Percentiles rank a stretch among this genome's conserved stretches.
Evolutionary conservation across 208 protist genomes (phyloP).

Genomic region (Balamuthia mandrillaris): DNA sequence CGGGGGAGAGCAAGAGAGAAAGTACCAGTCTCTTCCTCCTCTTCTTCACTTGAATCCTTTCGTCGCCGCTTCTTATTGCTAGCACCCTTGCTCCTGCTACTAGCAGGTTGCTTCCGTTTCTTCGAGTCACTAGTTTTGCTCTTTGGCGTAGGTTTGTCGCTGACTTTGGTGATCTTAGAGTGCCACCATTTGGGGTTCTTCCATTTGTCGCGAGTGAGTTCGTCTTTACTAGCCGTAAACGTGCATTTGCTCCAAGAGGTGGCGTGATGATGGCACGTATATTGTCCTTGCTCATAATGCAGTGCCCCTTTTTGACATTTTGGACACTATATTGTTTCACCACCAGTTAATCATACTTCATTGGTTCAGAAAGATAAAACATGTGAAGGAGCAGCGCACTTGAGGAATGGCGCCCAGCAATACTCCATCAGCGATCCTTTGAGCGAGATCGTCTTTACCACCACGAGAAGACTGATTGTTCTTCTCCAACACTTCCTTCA

Average conservation of each 20-base stretch:
- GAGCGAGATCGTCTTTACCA: background rate
- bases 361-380: background rate
- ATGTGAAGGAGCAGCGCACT: background rate
- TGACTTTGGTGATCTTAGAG: background rate
- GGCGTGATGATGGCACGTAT: background rate
- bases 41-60: background rate
- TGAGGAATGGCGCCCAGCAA: constrained; percentile 11
- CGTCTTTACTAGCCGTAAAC: constrained; percentile 21
- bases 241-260: constrained; percentile 26
- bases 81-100: background rate
- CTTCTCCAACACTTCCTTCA: constrained; percentile 23
- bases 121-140: no score
- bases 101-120: background rate
- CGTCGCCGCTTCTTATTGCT: background rate
- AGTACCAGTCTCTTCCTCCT: no score
- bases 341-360: background rate
- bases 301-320: constrained; percentile 24
- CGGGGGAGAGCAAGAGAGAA: no score
- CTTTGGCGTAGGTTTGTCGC: no score
- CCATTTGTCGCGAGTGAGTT: background rate
- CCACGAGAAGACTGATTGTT: background rate
- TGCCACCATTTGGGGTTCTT: constrained; percentile 34
- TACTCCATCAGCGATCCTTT: constrained; percentile 10
- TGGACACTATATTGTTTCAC: background rate
- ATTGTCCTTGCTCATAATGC: background rate